Evolutionary conservation across 352 stramenopile genomes (phyloP).

Genomic region (Peronospora belbahrii): DNA sequence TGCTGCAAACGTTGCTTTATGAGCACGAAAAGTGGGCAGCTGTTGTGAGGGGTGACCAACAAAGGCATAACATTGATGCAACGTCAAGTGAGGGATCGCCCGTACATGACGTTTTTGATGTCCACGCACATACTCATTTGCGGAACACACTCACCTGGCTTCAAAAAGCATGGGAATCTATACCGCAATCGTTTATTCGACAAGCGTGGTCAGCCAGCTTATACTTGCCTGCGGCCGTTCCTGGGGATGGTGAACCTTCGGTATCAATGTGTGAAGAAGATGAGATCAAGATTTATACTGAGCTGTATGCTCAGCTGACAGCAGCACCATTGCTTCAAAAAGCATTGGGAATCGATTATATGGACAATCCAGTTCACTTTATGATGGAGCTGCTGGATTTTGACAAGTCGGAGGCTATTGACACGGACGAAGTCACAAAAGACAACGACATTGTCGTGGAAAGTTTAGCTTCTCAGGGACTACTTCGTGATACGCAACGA

Average conservation of each 20-base stretch:
- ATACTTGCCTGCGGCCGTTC: constrained; percentile 27
- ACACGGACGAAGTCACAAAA: constrained; percentile 29
- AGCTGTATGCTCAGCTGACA: constrained; percentile 20
- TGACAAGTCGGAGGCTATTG: constrained; percentile 29
- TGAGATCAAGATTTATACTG: constrained; percentile 17
- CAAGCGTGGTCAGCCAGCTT: constrained; percentile 34
- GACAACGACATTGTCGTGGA: constrained; percentile 60
- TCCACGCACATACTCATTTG: constrained; percentile 37
- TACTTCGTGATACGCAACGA: constrained; percentile 38
- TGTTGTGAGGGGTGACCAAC: constrained; percentile 3
- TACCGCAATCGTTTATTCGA: constrained; percentile 26
- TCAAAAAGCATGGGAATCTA: constrained; percentile 36
- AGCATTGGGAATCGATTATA: constrained; percentile 30
- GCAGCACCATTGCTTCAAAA: constrained; percentile 22
- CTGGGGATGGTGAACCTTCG: constrained; percentile 19
- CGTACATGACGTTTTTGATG: constrained; percentile 26
- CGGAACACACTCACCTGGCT: constrained; percentile 40
- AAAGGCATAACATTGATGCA: constrained; percentile 1
- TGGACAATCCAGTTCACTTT: constrained; percentile 19
- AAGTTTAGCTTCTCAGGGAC: constrained; percentile 42
- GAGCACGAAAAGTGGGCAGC: constrained; percentile 21
- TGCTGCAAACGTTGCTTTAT: constrained; percentile 42
- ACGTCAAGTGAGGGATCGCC: constrained; percentile 3
- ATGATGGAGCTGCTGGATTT: constrained; percentile 36
- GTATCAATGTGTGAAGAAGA: constrained; percentile 12